These are phyloP conservation scores for Boechera retrofracta DNA, from an alignment of 345 rosid genomes.

Conservation along the genomic window DNA sequence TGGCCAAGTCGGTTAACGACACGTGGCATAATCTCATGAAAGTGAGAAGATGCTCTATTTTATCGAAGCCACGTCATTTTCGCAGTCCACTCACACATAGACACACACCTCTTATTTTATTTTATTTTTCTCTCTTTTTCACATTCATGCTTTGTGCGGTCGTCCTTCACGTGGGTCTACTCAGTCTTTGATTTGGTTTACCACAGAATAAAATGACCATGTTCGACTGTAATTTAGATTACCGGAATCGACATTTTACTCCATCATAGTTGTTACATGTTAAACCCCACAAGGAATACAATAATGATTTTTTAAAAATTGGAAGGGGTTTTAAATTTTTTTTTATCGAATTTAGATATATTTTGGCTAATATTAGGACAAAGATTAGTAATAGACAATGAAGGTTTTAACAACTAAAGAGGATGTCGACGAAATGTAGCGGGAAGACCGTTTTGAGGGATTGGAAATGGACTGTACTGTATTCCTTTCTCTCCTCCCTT, in stretches of 20 bases:
- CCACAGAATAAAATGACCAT: background rate
- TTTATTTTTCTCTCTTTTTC: background rate
- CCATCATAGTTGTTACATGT: constrained; percentile 30
- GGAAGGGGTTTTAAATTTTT: constrained; percentile 1
- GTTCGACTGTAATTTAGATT: constrained; percentile 11
- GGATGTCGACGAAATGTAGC: constrained; percentile 64
- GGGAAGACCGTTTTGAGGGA: constrained; percentile 78
- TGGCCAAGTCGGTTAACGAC: constrained; percentile 22
- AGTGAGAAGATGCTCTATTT: constrained; percentile 35
- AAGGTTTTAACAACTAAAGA: constrained; percentile 23
- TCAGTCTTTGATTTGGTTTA: constrained; percentile 12
- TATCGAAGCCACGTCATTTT: constrained; percentile 32
- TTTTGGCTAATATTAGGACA: constrained; percentile 5
- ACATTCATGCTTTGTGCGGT: constrained; percentile 40
- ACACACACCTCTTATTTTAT: constrained; percentile 25
- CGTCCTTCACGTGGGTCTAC: constrained; percentile 28
- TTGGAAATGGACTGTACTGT: constrained; percentile 86
- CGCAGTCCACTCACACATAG: constrained; percentile 35
- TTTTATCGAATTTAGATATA: constrained; percentile 4
- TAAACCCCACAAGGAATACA: constrained; percentile 10
- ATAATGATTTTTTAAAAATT: background rate
- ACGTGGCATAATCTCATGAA: constrained; percentile 21
- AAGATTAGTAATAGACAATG: background rate
- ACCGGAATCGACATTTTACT: constrained; percentile 37
- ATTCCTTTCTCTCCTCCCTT: constrained; percentile 66